A percentile compares a stretch with the other conserved stretches of the same genome.
These are phyloP conservation scores for Magnolia sinica DNA, from an alignment of 164 flowering plant species.

Conservation along the genomic window DNA sequence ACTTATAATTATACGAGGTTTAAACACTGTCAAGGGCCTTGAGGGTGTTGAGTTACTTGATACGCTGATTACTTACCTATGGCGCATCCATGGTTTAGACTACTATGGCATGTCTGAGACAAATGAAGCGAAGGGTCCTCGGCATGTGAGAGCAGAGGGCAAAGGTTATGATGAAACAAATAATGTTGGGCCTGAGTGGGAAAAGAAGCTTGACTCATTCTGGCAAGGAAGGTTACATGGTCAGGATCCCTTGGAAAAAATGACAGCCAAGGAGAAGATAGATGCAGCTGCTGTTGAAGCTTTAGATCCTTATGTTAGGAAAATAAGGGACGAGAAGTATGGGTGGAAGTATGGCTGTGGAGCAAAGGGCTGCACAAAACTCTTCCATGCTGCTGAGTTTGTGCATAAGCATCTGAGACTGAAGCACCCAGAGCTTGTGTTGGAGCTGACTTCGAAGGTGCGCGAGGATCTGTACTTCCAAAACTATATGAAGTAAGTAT, in stretches of 20 bases:
- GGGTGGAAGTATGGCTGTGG: slow-evolving; percentile 99
- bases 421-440: slow-evolving; percentile 81
- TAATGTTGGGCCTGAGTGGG: slow-evolving; percentile 71
- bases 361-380: slow-evolving; percentile 99
- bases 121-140: slow-evolving; percentile 77
- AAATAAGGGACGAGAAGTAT: slow-evolving; percentile 97
- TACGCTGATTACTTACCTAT: slow-evolving; percentile 82
- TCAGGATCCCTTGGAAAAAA: slow-evolving; percentile 85
- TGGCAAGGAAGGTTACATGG: slow-evolving; percentile 86
- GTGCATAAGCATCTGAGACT: slow-evolving; percentile 94
- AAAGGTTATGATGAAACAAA: slow-evolving; percentile 48
- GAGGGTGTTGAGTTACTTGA: slow-evolving; percentile 93
- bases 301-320: slow-evolving; percentile 86
- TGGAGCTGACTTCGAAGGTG: slow-evolving; percentile 86
- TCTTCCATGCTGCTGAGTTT: slow-evolving; percentile 96
- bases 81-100: slow-evolving; percentile 95
- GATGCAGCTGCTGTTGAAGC: slow-evolving; percentile 84
- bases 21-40: slow-evolving; percentile 83
- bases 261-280: slow-evolving; percentile 93
- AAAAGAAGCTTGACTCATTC: slow-evolving; percentile 71
- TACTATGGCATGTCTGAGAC: slow-evolving; percentile 91
- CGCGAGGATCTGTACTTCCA: slow-evolving; percentile 92
- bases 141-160: slow-evolving; percentile 84
- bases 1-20: slow-evolving; percentile 74
- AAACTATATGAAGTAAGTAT: slow-evolving; percentile 89